A percentile compares a stretch with the other conserved stretches of the same genome.
These are phyloP conservation scores for Chiua virens DNA, from an alignment of 768 basidiomycete species.

Conservation along the genomic window DNA sequence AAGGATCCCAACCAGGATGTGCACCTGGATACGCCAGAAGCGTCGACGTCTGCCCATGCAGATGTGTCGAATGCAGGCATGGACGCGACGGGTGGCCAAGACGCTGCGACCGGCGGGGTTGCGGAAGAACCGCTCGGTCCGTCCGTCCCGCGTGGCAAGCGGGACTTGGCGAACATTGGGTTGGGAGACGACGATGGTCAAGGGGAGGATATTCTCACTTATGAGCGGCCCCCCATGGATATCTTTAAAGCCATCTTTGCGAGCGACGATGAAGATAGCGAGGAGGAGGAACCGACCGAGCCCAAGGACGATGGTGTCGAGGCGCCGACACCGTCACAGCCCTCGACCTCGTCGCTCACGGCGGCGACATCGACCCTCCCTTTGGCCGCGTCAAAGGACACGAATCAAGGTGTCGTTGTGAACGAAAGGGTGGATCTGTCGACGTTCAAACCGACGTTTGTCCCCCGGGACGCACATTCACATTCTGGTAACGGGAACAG, in stretches of 20 bases:
- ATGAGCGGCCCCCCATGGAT: slow-evolving; percentile 84
- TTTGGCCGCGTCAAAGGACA: neutral
- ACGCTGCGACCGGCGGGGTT: neutral
- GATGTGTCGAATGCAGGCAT: slow-evolving; percentile 2
- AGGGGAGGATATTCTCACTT: slow-evolving; percentile 84
- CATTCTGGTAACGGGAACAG: slow-evolving; percentile 32
- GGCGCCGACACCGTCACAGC: slow-evolving; percentile 8
- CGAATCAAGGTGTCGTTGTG: neutral
- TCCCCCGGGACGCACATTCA: slow-evolving; percentile 46
- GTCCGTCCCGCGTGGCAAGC: slow-evolving; percentile 28
- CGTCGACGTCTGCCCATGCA: slow-evolving; percentile 22
- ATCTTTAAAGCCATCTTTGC: slow-evolving; percentile 99
- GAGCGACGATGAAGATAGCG: slow-evolving; percentile 87
- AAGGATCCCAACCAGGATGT: slow-evolving; percentile 77
- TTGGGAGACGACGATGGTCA: slow-evolving; percentile 91
- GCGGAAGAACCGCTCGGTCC: neutral
- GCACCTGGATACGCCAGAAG: slow-evolving; percentile 31
- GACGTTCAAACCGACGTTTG: slow-evolving; percentile 90
- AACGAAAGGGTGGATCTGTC: slow-evolving; percentile 47
- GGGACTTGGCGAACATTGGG: slow-evolving; percentile 81
- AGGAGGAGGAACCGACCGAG: slow-evolving; percentile 49
- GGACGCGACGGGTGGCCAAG: neutral
- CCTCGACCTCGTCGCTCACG: slow-evolving; percentile 7
- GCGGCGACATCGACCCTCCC: neutral
- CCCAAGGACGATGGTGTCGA: neutral